Evolutionary conservation across 164 flowering plant genomes (phyloP).

Genomic region (Nymphaea colorata): DNA sequence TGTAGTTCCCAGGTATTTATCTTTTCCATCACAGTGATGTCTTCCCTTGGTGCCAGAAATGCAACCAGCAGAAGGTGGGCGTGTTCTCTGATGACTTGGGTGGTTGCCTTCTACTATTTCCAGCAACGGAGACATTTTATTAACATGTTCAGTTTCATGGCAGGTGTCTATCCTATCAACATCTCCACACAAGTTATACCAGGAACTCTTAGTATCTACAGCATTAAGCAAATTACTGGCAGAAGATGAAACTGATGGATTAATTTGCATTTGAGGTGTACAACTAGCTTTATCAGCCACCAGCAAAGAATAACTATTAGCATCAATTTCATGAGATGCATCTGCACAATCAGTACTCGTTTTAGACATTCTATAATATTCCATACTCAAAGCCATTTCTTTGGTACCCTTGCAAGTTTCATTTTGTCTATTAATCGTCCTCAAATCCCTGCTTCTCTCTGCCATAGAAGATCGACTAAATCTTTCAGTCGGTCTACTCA

Average conservation of each 20-base stretch:
- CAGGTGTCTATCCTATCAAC: not conserved
- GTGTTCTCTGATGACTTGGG: not conserved
- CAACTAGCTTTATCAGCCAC: not conserved
- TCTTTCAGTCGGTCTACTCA: not conserved
- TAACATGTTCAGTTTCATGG: not conserved
- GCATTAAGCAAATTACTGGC: not conserved
- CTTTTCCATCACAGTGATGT: not conserved
- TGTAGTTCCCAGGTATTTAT: not conserved
- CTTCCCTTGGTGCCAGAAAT: not conserved
- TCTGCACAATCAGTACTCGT: not conserved
- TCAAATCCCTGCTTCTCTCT: not conserved
- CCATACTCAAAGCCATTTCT: not conserved
- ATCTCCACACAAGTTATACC: not conserved
- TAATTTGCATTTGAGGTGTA: not conserved
- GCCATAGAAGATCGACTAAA: not conserved
- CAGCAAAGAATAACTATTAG: not conserved
- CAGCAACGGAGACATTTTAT: not conserved
- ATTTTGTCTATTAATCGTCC: not conserved
- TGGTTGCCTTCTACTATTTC: not conserved
- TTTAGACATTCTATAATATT: not conserved
- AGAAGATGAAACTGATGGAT: conserved; percentile 10
- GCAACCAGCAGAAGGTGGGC: not conserved
- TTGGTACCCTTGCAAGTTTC: not conserved
- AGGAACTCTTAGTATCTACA: not conserved
- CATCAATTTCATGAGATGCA: not conserved